Evolutionary conservation across 2,329 filamentous ascomycete species (phyloP).

Genomic region (Dothidotthia symphoricarpi): DNA sequence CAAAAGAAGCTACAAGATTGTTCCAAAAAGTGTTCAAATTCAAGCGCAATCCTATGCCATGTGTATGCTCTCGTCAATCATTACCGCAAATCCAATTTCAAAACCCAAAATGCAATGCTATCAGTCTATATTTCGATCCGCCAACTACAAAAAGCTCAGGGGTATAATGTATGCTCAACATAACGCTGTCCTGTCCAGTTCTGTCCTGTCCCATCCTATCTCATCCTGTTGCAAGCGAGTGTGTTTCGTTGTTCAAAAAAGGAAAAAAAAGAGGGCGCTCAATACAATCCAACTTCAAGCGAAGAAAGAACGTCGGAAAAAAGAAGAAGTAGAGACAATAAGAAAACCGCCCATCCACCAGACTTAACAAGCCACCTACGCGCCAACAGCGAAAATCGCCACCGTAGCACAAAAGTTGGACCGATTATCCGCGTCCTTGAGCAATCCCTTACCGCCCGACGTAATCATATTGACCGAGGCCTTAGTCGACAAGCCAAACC

Average conservation of each 20-base stretch:
- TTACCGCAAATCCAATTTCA: too few species aligned
- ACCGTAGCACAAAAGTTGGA: conserved; percentile 52
- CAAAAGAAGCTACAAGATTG: too few species aligned
- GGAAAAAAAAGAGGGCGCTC: conserved; percentile 14
- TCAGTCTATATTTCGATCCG: too few species aligned
- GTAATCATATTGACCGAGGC: conserved; percentile 52
- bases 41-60: too few species aligned
- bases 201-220: too few species aligned
- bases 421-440: conserved; percentile 47
- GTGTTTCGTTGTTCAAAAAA: conserved; percentile 8
- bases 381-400: conserved; percentile 36
- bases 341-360: too few species aligned
- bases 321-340: conserved; percentile 17
- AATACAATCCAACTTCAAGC: conserved; percentile 2
- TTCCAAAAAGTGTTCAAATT: too few species aligned
- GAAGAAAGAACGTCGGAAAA: background rate
- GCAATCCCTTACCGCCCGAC: conserved; percentile 35
- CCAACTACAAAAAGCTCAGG: too few species aligned
- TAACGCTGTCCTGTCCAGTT: too few species aligned
- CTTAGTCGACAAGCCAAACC: conserved; percentile 51
- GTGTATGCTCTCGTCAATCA: too few species aligned
- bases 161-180: conserved; percentile 16
- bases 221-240: conserved; percentile 14
- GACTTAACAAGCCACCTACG: conserved; percentile 17
- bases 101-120: too few species aligned